These are phyloP conservation scores for Russula ochroleuca DNA, from an alignment of 768 basidiomycete species.

Conservation along the genomic window DNA sequence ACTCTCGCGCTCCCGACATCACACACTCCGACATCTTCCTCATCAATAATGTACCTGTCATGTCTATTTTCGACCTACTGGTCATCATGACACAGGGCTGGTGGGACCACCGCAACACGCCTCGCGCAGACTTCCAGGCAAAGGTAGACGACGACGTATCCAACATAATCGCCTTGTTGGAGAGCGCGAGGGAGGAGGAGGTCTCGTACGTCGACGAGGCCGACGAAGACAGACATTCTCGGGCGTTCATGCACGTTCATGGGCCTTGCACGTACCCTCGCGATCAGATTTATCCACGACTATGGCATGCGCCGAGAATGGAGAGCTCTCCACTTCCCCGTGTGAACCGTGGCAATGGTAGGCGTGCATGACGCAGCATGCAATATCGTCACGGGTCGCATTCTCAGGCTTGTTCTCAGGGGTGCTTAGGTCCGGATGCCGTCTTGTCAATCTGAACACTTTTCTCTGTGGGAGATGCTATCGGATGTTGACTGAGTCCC, in stretches of 20 bases:
- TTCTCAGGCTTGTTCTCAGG: too few relatives aligned
- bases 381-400: too few relatives aligned
- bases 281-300: neutral
- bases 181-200: neutral
- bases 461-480: too few relatives aligned
- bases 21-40: fast-evolving
- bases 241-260: neutral
- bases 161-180: constrained; percentile 7
- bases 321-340: neutral
- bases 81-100: constrained; percentile 20
- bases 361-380: too few relatives aligned
- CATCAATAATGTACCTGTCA: neutral
- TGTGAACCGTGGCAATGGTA: too few relatives aligned
- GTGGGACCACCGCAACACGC: neutral
- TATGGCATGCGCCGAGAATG: neutral
- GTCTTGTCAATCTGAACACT: too few relatives aligned
- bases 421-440: too few relatives aligned
- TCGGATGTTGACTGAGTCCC: too few relatives aligned
- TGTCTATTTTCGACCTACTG: constrained; percentile 19
- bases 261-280: neutral
- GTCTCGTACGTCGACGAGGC: neutral
- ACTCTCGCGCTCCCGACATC: neutral
- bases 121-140: neutral
- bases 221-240: neutral
- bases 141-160: neutral